A percentile compares a stretch with the other conserved stretches of the same genome.
Conservation (phyloP, 1,139 yeast genomes). For the Yamadazyma atlantica region DNA sequence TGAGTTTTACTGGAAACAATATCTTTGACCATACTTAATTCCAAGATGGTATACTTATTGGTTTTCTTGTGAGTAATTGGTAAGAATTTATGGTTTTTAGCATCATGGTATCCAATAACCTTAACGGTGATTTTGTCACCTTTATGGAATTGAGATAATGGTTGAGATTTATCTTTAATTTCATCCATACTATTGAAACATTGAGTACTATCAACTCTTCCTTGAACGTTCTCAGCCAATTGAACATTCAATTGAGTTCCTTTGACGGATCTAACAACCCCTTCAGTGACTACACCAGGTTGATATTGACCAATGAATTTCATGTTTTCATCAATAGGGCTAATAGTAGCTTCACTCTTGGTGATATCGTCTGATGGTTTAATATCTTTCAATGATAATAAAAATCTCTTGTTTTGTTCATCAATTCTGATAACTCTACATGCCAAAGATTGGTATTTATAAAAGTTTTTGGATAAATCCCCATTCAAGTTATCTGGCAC, state of each 20-base stretch:
- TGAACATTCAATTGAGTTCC: conserved; percentile 74
- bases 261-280: conserved; percentile 60
- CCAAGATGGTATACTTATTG: conserved; percentile 59
- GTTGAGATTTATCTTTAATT: conserved; percentile 58
- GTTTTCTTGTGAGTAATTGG: conserved; percentile 63
- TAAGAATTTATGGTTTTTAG: conserved; percentile 65
- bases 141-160: conserved; percentile 58
- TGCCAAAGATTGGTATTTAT: conserved; percentile 64
- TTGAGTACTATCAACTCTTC: conserved; percentile 77
- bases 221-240: conserved; percentile 77
- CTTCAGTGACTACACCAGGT: conserved; percentile 64
- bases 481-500: conserved; percentile 57
- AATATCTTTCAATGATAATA: conserved; percentile 54
- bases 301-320: conserved; percentile 49
- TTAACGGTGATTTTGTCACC: conserved; percentile 63
- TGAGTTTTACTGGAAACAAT: conserved; percentile 21
- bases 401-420: conserved; percentile 67
- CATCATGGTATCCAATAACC: conserved; percentile 77
- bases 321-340: conserved; percentile 62
- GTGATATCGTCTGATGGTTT: conserved; percentile 24
- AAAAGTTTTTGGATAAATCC: conserved; percentile 57
- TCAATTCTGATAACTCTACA: conserved; percentile 66
- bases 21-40: conserved; percentile 55
- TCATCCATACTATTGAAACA: conserved; percentile 56
- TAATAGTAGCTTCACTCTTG: conserved; percentile 29